Evolutionary conservation across 164 flowering plant genomes (phyloP).

Genomic region (Sedum album): DNA sequence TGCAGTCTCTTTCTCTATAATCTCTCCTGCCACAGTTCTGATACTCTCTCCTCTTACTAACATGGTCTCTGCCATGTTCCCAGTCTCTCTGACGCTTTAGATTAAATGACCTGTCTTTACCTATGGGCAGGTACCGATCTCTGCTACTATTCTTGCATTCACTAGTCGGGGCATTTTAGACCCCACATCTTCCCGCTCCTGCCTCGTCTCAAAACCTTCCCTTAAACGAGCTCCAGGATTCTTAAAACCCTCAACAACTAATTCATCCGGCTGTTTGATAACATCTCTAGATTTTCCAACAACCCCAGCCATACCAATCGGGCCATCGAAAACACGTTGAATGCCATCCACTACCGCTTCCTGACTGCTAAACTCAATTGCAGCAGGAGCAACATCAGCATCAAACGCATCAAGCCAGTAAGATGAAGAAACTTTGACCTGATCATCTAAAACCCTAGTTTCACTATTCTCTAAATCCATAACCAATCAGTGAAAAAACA

Average conservation of each 20-base stretch:
- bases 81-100: background rate
- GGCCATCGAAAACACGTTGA: background rate
- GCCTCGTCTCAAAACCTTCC: background rate
- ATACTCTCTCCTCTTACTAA: slow-evolving; percentile 38
- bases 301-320: background rate
- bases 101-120: background rate
- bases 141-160: background rate
- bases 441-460: background rate
- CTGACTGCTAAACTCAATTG: background rate
- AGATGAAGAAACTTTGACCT: background rate
- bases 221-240: background rate
- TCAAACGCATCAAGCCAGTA: slow-evolving; percentile 4
- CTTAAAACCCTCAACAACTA: background rate
- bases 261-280: background rate
- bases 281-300: too few relatives aligned
- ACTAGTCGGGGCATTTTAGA: background rate
- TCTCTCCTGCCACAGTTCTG: slow-evolving; percentile 31
- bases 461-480: background rate
- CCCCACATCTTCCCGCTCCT: background rate
- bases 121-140: background rate
- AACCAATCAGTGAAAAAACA: too few relatives aligned
- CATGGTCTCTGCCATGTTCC: background rate
- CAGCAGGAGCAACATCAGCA: background rate
- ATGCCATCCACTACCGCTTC: background rate
- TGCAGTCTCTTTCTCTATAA: slow-evolving; percentile 40